Evolutionary conservation across 306 rosid genomes (phyloP).

Genomic region (Sophora flavescens): DNA sequence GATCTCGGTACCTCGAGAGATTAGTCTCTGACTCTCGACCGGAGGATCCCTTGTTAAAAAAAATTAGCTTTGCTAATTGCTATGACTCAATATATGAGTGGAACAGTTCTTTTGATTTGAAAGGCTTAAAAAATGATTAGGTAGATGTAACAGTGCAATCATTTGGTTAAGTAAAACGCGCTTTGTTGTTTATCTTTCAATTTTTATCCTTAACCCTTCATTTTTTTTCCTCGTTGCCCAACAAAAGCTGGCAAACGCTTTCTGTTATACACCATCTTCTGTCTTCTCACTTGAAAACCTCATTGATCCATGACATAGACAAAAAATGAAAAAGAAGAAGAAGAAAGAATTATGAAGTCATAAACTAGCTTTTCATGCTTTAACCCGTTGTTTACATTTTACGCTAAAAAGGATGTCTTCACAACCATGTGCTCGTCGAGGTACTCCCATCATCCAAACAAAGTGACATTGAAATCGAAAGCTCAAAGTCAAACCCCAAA

Average conservation of each 20-base stretch:
- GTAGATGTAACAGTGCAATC: constrained; percentile 55
- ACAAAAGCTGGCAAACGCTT: constrained; percentile 43
- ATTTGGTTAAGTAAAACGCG: constrained; percentile 58
- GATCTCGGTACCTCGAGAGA: no score
- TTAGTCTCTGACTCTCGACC: no score
- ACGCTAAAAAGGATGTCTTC: constrained; percentile 54
- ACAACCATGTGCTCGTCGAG: constrained; percentile 50
- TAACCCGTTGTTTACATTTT: constrained; percentile 49
- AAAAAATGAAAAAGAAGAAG: background rate
- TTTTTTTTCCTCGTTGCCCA: constrained; percentile 40
- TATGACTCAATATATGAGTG: background rate
- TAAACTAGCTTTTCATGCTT: constrained; percentile 30
- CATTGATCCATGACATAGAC: background rate
- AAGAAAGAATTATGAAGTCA: background rate
- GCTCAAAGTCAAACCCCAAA: constrained; percentile 34
- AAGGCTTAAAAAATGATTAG: constrained; percentile 30
- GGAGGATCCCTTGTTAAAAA: no score
- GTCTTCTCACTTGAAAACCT: constrained; percentile 49
- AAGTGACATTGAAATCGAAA: constrained; percentile 38
- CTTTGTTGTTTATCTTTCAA: constrained; percentile 32
- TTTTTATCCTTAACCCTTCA: constrained; percentile 16
- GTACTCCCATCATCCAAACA: constrained; percentile 30
- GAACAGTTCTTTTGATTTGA: constrained; percentile 32
- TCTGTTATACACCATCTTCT: constrained; percentile 34
- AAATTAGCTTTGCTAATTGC: background rate